A percentile compares a stretch with the other conserved stretches of the same genome.
phyloP scores from a whole-genome alignment of 2,329 filamentous ascomycete species.

The Penicillium sp. region DNA sequence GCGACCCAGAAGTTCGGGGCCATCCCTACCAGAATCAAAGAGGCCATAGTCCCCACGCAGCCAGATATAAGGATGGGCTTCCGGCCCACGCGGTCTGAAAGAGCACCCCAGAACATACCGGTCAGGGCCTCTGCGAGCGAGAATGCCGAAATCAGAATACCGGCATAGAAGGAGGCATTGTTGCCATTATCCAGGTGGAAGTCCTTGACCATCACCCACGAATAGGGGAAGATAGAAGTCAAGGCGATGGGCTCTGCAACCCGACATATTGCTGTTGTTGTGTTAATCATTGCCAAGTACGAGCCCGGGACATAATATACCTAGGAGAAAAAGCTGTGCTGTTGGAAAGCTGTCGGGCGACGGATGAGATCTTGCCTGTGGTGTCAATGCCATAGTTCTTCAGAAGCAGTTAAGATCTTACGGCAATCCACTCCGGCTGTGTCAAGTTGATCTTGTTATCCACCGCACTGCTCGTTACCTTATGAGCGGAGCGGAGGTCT shows the following conservation, averaged over 20 bases:
- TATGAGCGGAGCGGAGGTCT: not conserved
- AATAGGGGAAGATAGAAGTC: constrained; percentile 91
- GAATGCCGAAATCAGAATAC: constrained; percentile 82
- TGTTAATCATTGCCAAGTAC: not conserved
- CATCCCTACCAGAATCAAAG: constrained; percentile 78
- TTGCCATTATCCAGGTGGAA: constrained; percentile 68
- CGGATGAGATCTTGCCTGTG: constrained; percentile 54
- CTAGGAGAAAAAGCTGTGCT: constrained; percentile 77
- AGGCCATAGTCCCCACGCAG: constrained; percentile 77
- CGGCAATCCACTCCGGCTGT: constrained; percentile 36
- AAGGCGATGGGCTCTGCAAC: constrained; percentile 89
- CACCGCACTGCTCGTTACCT: not conserved
- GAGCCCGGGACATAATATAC: constrained; percentile 51
- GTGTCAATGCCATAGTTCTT: constrained; percentile 60
- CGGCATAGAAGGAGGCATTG: constrained; percentile 84
- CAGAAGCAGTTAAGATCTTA: constrained; percentile 52
- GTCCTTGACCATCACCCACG: constrained; percentile 76
- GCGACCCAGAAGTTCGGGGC: constrained; percentile 82
- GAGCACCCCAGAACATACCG: constrained; percentile 81
- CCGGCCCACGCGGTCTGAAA: constrained; percentile 78
- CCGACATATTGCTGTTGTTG: constrained; percentile 73
- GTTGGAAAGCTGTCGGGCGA: constrained; percentile 72
- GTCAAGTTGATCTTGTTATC: constrained; percentile 8
- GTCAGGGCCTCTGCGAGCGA: constrained; percentile 78
- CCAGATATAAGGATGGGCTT: constrained; percentile 83